Conservation (phyloP, 1,139 yeast species). For the Scheffersomyces titani region DNA sequence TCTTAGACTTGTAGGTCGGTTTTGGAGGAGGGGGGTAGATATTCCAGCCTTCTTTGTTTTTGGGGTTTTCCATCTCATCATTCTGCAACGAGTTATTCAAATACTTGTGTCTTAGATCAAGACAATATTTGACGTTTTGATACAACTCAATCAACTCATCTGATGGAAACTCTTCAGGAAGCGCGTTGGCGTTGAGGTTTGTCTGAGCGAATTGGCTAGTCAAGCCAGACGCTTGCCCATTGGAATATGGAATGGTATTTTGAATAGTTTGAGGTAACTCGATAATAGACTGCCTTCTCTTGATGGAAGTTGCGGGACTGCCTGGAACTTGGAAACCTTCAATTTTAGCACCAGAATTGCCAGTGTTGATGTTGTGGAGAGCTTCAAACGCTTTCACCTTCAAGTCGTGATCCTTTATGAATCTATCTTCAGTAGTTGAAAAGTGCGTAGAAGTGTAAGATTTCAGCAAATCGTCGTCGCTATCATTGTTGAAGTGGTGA, state of each 20-base stretch:
- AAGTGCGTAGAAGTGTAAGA: constrained; percentile 53
- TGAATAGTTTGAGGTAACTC: constrained; percentile 40
- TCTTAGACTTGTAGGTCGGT: constrained; percentile 80
- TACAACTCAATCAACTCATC: constrained; percentile 72
- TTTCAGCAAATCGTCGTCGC: constrained; percentile 29
- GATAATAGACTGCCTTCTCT: constrained; percentile 53
- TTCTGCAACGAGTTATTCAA: constrained; percentile 67
- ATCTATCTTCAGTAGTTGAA: constrained; percentile 68
- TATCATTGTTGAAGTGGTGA: constrained; percentile 16
- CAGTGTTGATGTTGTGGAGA: constrained; percentile 26
- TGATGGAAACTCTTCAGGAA: constrained; percentile 68
- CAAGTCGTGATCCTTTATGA: constrained; percentile 69
- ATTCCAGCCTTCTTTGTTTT: constrained; percentile 68
- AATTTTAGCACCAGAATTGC: constrained; percentile 11
- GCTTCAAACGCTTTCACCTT: constrained; percentile 67
- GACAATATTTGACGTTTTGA: constrained; percentile 67
- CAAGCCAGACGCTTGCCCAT: constrained; percentile 14
- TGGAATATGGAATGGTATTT: constrained; percentile 16
- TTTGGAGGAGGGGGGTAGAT: constrained; percentile 94
- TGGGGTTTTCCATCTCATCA: constrained; percentile 76
- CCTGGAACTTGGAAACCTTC: constrained; percentile 9
- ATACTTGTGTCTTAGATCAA: constrained; percentile 77
- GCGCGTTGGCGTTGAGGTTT: constrained; percentile 44
- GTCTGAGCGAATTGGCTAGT: constrained; percentile 12
- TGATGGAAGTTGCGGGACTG: constrained; percentile 26